Percentiles rank a stretch among this genome's conserved stretches.
Conservation (phyloP, 2,329 filamentous ascomycete species). For the Fusarium decemcellulare region DNA sequence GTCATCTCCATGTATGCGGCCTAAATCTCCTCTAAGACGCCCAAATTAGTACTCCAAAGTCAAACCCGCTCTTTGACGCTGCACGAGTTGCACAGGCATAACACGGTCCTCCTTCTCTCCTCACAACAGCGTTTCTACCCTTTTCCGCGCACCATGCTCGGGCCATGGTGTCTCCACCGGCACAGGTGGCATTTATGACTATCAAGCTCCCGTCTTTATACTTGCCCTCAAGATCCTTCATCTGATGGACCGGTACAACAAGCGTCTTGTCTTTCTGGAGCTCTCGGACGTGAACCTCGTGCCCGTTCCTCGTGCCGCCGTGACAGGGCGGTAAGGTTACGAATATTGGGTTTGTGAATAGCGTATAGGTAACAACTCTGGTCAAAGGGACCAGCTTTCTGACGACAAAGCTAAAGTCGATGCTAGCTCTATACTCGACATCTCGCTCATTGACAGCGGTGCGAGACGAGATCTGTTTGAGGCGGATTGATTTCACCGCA, state of each 20-base stretch:
- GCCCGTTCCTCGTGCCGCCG: neutral
- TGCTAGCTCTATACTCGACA: slow-evolving; percentile 15
- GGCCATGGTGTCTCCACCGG: slow-evolving; percentile 11
- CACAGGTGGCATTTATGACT: slow-evolving; percentile 14
- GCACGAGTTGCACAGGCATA: slow-evolving; percentile 16
- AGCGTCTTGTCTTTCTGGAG: neutral
- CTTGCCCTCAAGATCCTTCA: slow-evolving; percentile 5
- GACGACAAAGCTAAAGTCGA: slow-evolving; percentile 17
- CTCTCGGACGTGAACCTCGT: slow-evolving; percentile 8
- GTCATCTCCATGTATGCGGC: too few species aligned
- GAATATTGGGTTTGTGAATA: slow-evolving; percentile 18
- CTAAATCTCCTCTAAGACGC: neutral
- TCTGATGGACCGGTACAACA: slow-evolving; percentile 1
- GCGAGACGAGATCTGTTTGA: slow-evolving; percentile 1
- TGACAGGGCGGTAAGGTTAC: slow-evolving; percentile 8
- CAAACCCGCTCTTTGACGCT: neutral
- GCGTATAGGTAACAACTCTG: slow-evolving; percentile 8
- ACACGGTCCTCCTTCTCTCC: slow-evolving; percentile 11
- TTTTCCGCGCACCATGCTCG: slow-evolving; percentile 20
- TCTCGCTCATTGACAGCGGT: neutral
- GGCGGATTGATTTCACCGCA: slow-evolving; percentile 9
- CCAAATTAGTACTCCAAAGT: slow-evolving; percentile 8
- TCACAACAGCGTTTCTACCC: slow-evolving; percentile 14
- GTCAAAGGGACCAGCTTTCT: slow-evolving; percentile 6
- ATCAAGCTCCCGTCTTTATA: slow-evolving; percentile 5